Evolutionary conservation across 345 rosid species (phyloP).

Genomic region (Eucalyptus erythrocorys): DNA sequence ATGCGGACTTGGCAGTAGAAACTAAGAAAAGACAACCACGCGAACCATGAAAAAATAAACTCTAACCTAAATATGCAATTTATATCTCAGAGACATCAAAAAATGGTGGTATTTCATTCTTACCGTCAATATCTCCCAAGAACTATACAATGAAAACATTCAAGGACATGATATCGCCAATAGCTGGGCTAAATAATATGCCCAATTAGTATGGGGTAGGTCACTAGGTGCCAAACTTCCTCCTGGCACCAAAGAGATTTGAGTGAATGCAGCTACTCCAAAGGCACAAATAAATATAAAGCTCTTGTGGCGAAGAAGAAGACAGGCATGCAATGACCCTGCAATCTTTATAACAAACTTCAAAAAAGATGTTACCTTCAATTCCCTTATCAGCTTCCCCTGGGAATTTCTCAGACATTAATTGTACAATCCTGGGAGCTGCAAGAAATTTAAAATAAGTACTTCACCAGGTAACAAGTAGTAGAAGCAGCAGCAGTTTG

Average conservation of each 20-base stretch:
- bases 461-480: not conserved
- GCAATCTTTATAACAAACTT: not conserved
- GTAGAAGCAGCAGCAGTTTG: not conserved
- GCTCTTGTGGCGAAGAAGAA: not conserved
- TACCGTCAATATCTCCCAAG: not conserved
- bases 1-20: not conserved
- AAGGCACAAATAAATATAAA: not conserved
- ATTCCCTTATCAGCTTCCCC: constrained; percentile 91
- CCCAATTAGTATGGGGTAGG: not conserved
- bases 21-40: not conserved
- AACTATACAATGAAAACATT: not conserved
- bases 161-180: not conserved
- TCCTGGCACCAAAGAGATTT: not conserved
- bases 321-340: not conserved
- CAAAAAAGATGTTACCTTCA: constrained; percentile 39
- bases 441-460: not conserved
- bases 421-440: constrained; percentile 94
- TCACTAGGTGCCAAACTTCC: not conserved
- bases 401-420: constrained; percentile 97
- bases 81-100: not conserved
- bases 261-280: not conserved
- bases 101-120: not conserved
- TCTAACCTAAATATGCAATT: not conserved
- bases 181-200: no score
- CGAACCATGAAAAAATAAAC: not conserved